These are phyloP conservation scores for Geoglossum glabrum DNA, from an alignment of 495 filamentous ascomycete genomes.

Conservation along the genomic window DNA sequence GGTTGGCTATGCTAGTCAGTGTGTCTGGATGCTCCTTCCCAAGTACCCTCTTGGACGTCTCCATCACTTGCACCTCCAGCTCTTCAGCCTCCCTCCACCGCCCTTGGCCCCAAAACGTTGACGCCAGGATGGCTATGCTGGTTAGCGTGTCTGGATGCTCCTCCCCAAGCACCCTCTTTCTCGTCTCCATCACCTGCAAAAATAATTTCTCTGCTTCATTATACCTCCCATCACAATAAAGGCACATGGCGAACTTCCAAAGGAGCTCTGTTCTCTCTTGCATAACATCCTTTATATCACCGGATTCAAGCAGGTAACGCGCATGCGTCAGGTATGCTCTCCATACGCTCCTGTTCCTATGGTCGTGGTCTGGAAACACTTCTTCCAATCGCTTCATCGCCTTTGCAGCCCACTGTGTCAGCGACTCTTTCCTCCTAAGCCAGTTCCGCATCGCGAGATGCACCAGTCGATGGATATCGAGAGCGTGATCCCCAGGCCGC, in stretches of 20 bases:
- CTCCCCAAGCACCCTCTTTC: not conserved
- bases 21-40: too few relatives aligned
- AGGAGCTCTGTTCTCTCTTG: not conserved
- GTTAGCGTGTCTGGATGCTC: conserved; percentile 4
- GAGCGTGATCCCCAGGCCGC: not conserved
- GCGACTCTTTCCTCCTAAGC: conserved; percentile 4
- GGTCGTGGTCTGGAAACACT: not conserved
- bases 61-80: too few relatives aligned
- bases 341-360: not conserved
- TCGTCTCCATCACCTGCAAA: not conserved
- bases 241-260: not conserved
- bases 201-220: not conserved
- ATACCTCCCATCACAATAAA: not conserved
- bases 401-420: not conserved
- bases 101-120: not conserved
- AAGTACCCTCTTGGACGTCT: too few relatives aligned
- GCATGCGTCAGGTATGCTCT: not conserved
- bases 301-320: not conserved
- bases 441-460: conserved; percentile 4
- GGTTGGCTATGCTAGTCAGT: not conserved
- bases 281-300: not conserved
- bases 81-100: too few relatives aligned
- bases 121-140: not conserved
- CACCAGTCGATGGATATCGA: conserved; percentile 6
- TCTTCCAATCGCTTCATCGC: not conserved